These are phyloP conservation scores for Plectosphaerella cucumerina DNA, from an alignment of 2,329 filamentous ascomycete genomes.

Conservation along the genomic window DNA sequence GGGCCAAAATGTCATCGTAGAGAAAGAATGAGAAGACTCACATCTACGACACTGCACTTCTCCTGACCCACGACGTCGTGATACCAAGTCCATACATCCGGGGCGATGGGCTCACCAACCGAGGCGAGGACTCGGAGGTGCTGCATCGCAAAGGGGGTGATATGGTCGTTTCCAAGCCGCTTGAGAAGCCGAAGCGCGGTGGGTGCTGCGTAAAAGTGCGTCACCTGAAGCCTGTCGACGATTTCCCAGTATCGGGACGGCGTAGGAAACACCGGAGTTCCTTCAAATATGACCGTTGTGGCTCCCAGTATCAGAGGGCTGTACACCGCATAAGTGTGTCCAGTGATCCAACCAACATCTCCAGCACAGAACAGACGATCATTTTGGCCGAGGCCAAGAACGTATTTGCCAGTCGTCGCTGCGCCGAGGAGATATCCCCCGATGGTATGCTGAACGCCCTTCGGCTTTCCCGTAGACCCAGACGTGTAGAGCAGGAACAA, in stretches of 20 bases:
- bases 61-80: slow-evolving; percentile 92
- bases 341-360: slow-evolving; percentile 98
- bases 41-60: slow-evolving; percentile 89
- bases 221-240: slow-evolving; percentile 89
- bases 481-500: slow-evolving; percentile 98
- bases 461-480: slow-evolving; percentile 96
- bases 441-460: slow-evolving; percentile 98
- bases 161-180: slow-evolving; percentile 89
- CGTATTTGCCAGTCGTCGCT: slow-evolving; percentile 93
- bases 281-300: slow-evolving; percentile 94
- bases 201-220: slow-evolving; percentile 97
- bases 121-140: slow-evolving; percentile 86
- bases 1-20: not conserved
- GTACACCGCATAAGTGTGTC: slow-evolving; percentile 97
- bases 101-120: slow-evolving; percentile 96
- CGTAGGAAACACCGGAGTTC: slow-evolving; percentile 93
- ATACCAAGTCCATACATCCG: slow-evolving; percentile 99
- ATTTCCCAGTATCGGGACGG: slow-evolving; percentile 99
- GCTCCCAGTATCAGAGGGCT: slow-evolving; percentile 90
- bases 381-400: slow-evolving; percentile 93
- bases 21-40: slow-evolving; percentile 44
- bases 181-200: slow-evolving; percentile 91
- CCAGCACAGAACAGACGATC: slow-evolving; percentile 97
- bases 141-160: slow-evolving; percentile 83
- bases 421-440: slow-evolving; percentile 90